phyloP scores from a whole-genome alignment of 495 filamentous ascomycete species.

The Neurospora sp. region DNA sequence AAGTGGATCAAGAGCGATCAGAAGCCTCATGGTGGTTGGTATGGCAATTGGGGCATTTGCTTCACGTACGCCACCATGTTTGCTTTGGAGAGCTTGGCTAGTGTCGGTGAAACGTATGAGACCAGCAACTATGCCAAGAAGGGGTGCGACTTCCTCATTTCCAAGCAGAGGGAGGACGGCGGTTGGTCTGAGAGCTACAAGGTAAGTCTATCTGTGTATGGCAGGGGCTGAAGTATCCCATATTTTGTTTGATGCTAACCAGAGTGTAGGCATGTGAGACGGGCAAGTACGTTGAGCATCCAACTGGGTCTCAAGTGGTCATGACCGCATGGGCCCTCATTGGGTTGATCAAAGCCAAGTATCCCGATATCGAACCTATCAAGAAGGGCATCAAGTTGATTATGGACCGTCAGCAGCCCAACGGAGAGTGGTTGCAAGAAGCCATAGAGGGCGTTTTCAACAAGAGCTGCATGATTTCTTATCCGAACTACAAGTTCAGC shows the following conservation, averaged over 20 bases:
- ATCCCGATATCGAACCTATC: constrained; percentile 64
- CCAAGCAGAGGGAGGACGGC: constrained; percentile 74
- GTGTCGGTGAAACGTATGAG: constrained; percentile 68
- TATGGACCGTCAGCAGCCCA: constrained; percentile 71
- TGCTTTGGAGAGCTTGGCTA: constrained; percentile 74
- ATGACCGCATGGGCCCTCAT: constrained; percentile 90
- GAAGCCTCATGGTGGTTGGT: constrained; percentile 81
- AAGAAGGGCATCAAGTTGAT: constrained; percentile 68
- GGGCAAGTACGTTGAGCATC: constrained; percentile 40
- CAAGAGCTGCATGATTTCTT: constrained; percentile 98
- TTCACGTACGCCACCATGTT: constrained; percentile 97
- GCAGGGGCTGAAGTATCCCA: background rate
- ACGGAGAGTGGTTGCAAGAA: constrained; percentile 94
- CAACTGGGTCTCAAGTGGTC: constrained; percentile 65
- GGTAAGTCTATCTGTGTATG: constrained; percentile 35
- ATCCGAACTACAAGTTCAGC: constrained; percentile 97
- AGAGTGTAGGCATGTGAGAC: constrained; percentile 44
- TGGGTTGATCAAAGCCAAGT: constrained; percentile 73
- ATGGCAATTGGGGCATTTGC: constrained; percentile 95
- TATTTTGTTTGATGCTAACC: background rate
- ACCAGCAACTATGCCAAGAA: constrained; percentile 59
- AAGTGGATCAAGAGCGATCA: constrained; percentile 74
- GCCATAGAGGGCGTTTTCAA: constrained; percentile 97
- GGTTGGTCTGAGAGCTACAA: constrained; percentile 96
- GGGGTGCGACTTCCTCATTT: constrained; percentile 77